These are phyloP conservation scores for Pseudoneurospora amorphoporcata DNA, from an alignment of 495 filamentous ascomycete genomes.

Conservation along the genomic window DNA sequence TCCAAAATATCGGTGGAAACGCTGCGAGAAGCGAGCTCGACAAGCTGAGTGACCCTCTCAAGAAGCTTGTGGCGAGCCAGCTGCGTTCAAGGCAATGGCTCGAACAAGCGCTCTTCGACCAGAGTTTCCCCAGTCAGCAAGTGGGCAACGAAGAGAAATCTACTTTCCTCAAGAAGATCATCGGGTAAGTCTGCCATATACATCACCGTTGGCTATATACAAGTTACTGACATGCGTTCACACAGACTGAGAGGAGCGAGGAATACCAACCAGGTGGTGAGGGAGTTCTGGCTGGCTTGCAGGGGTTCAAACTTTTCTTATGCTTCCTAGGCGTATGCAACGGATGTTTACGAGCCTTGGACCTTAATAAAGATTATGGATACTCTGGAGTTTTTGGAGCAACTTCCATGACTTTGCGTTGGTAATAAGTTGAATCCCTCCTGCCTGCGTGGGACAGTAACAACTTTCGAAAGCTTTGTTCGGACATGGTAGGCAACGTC, in stretches of 20 bases:
- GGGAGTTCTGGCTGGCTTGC: constrained; percentile 20
- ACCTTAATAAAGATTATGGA: not conserved
- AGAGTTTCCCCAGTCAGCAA: constrained; percentile 44
- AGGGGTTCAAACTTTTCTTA: constrained; percentile 14
- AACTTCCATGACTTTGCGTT: not conserved
- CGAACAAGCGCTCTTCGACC: constrained; percentile 40
- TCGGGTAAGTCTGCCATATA: constrained; percentile 31
- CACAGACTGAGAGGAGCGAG: constrained; percentile 11
- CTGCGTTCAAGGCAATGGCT: constrained; percentile 53
- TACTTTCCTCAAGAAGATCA: constrained; percentile 48
- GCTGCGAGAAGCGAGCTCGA: constrained; percentile 71
- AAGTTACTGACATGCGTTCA: not conserved
- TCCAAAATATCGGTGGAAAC: constrained; percentile 62
- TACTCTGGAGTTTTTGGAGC: not conserved
- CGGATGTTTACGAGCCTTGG: not conserved
- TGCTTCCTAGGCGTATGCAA: constrained; percentile 5
- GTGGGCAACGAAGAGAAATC: constrained; percentile 52
- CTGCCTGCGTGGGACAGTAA: not conserved
- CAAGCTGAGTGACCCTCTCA: constrained; percentile 63
- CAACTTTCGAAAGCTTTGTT: not conserved
- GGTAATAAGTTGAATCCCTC: not conserved
- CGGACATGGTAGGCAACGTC: not conserved
- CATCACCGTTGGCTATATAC: not conserved
- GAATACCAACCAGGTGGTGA: constrained; percentile 15
- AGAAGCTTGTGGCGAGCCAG: constrained; percentile 60